phyloP scores from a whole-genome alignment of 1,284 basidiomycete species.

The Heterobasidion occidentale region DNA sequence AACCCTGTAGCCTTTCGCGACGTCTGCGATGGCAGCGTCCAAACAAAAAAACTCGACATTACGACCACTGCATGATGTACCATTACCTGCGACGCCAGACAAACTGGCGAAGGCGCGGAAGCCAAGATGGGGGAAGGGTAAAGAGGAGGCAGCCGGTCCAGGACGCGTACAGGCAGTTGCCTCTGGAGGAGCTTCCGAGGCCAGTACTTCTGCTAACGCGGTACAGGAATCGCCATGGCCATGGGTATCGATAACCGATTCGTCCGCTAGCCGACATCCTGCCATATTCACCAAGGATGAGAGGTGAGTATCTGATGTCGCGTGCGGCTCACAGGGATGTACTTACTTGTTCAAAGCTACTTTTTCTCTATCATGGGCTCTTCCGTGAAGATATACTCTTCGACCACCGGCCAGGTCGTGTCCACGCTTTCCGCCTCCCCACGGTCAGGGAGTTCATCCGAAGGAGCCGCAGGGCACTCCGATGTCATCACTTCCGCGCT shows the following conservation, averaged over 20 bases:
- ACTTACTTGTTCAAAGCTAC: conserved; percentile 49
- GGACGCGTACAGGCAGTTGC: conserved; percentile 5
- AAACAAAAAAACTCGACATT: conserved; percentile 9
- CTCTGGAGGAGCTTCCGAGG: conserved; percentile 11
- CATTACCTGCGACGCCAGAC: conserved; percentile 4
- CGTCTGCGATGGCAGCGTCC: conserved; percentile 15
- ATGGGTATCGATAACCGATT: conserved; percentile 70
- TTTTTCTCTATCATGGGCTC: conserved; percentile 79
- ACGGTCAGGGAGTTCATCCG: conserved; percentile 25
- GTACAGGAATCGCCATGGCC: conserved; percentile 42
- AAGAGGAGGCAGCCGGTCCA: conserved; percentile 9
- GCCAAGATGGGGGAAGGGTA: conserved; percentile 5
- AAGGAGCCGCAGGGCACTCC: conserved; percentile 35
- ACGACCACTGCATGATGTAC: conserved; percentile 13
- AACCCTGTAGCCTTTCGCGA: not conserved
- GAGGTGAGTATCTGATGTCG: conserved; percentile 44
- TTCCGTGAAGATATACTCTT: conserved; percentile 78
- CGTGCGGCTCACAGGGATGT: not conserved
- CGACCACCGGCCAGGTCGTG: conserved; percentile 66
- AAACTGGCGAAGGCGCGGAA: conserved; percentile 10
- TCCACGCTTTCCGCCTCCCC: conserved; percentile 57
- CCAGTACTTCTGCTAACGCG: conserved; percentile 14
- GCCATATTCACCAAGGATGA: conserved; percentile 83
- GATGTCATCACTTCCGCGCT: conserved; percentile 68
- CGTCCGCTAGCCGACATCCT: conserved; percentile 55